phyloP scores from a whole-genome alignment of 257 asterid species.

The Fraxinus americana region DNA sequence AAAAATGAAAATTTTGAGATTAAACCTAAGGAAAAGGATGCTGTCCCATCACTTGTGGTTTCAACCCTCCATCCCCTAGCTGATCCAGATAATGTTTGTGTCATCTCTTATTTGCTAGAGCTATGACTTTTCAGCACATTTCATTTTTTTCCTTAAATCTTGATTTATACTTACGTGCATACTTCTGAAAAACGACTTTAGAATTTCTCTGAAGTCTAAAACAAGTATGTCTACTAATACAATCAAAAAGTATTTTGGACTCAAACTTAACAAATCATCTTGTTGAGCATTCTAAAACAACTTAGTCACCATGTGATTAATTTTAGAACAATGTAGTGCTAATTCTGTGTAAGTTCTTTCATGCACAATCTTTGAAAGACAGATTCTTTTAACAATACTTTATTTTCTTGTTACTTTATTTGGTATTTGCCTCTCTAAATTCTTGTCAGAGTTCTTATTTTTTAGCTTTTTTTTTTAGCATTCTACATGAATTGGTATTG shows the following conservation, averaged over 20 bases:
- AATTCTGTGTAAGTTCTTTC: neutral
- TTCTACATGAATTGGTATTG: too few species aligned
- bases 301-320: neutral
- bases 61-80: constrained; percentile 51
- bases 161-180: neutral
- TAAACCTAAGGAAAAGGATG: constrained; percentile 47
- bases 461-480: neutral
- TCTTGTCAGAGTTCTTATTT: neutral
- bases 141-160: neutral
- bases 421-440: neutral
- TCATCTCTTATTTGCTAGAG: constrained; percentile 1
- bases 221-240: neutral
- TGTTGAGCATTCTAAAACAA: too few species aligned
- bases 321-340: neutral
- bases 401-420: neutral
- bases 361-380: neutral
- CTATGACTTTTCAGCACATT: neutral
- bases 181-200: neutral
- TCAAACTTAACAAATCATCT: neutral
- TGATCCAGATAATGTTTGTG: constrained; percentile 43
- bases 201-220: neutral
- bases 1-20: constrained; percentile 46
- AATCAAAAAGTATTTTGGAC: neutral
- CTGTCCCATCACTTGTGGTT: constrained; percentile 44
- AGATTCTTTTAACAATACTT: too few species aligned